phyloP scores from a whole-genome alignment of 306 rosid species.

The Cercis canadensis region DNA sequence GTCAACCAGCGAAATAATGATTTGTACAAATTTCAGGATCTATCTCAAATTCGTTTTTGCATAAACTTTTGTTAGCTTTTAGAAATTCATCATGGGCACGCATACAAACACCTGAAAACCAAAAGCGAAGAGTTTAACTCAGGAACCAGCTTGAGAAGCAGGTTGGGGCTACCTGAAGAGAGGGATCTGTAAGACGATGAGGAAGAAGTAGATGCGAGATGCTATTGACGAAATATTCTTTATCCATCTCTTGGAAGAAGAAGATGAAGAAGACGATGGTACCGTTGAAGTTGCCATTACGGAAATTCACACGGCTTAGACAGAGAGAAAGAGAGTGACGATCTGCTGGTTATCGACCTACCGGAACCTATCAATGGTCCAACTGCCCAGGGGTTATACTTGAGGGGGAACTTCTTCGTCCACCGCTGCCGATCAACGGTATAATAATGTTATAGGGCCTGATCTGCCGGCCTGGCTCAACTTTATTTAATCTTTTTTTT shows the following conservation, averaged over 20 bases:
- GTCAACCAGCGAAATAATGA: no score
- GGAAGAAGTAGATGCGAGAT: conserved; percentile 69
- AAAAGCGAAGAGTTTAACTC: not conserved
- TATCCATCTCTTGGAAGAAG: conserved; percentile 60
- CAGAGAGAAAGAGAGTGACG: conserved; percentile 21
- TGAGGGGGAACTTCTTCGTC: not conserved
- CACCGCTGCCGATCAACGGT: not conserved
- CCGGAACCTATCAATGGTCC: not conserved
- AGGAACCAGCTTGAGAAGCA: not conserved
- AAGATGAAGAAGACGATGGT: conserved; percentile 40
- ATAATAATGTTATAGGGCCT: no score
- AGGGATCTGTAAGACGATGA: conserved; percentile 89
- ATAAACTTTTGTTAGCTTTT: no score
- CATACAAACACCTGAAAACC: no score
- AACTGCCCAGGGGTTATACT: no score
- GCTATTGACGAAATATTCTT: conserved; percentile 58
- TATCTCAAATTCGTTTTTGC: no score
- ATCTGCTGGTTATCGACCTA: conserved; percentile 31
- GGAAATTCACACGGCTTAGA: not conserved
- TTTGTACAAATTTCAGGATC: no score
- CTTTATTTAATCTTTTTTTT: no score
- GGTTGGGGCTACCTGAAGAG: conserved; percentile 75
- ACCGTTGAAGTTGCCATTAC: conserved; percentile 54
- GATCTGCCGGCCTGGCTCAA: no score
- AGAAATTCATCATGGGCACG: no score